Conservation (phyloP, 306 rosid genomes). For the Vigna radiata region DNA sequence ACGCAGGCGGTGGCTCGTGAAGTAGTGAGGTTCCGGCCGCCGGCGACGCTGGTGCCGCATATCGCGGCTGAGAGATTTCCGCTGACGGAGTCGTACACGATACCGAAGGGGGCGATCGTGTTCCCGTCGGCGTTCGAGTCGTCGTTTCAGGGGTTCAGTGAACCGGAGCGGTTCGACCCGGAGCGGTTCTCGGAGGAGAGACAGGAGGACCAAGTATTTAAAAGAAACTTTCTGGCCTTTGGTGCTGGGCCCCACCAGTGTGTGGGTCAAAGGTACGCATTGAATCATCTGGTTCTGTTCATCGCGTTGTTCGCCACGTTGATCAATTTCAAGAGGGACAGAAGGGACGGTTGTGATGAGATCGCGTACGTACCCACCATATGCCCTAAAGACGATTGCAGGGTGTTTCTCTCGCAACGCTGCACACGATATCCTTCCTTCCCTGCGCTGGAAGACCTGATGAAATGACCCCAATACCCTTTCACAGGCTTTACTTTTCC, state of each 20-base stretch:
- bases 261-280: slow-evolving; percentile 86
- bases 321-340: slow-evolving; percentile 79
- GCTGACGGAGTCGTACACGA: slow-evolving; percentile 61
- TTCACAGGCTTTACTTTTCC: not conserved
- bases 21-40: slow-evolving; percentile 76
- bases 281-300: slow-evolving; percentile 84
- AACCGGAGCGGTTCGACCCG: slow-evolving; percentile 88
- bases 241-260: slow-evolving; percentile 98
- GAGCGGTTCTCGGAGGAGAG: slow-evolving; percentile 77
- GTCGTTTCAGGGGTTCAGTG: slow-evolving; percentile 77
- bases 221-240: slow-evolving; percentile 75
- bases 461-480: slow-evolving; percentile 20
- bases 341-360: slow-evolving; percentile 88
- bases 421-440: slow-evolving; percentile 59
- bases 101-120: slow-evolving; percentile 84
- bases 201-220: slow-evolving; percentile 73
- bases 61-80: slow-evolving; percentile 66
- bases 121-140: slow-evolving; percentile 86
- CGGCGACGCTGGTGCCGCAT: slow-evolving; percentile 88
- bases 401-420: slow-evolving; percentile 60
- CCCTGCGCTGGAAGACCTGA: not conserved
- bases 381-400: slow-evolving; percentile 91
- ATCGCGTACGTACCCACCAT: slow-evolving; percentile 75
- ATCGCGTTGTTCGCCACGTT: slow-evolving; percentile 78
- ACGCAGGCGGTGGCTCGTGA: slow-evolving; percentile 95